These are phyloP conservation scores for Pyricularia pennisetigena DNA, from an alignment of 2,329 filamentous ascomycete species.

Conservation along the genomic window DNA sequence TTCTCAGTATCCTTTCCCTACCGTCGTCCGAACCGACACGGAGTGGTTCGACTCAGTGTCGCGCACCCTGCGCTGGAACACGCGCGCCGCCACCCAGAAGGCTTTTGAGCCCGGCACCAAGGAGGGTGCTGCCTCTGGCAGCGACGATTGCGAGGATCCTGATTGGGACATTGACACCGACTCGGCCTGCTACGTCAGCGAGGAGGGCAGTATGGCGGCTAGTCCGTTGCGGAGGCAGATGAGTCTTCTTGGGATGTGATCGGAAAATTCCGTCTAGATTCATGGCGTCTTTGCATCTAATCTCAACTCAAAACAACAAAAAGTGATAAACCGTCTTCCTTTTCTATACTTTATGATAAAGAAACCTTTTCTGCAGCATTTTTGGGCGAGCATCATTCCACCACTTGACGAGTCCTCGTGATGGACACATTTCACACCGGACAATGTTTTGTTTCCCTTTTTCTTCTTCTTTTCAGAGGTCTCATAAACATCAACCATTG, in stretches of 20 bases:
- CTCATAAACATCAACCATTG: neutral
- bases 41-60: slow-evolving; percentile 98
- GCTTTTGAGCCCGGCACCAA: slow-evolving; percentile 56
- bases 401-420: neutral
- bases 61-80: slow-evolving; percentile 90
- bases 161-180: slow-evolving; percentile 97
- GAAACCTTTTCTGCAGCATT: neutral
- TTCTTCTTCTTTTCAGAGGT: neutral
- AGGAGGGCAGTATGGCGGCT: slow-evolving; percentile 58
- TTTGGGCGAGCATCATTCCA: neutral
- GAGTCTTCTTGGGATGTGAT: slow-evolving; percentile 57
- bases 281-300: neutral
- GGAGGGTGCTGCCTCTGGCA: slow-evolving; percentile 13
- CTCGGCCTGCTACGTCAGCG: slow-evolving; percentile 58
- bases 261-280: neutral
- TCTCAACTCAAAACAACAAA: neutral
- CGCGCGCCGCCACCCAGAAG: slow-evolving; percentile 83
- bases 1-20: slow-evolving; percentile 94
- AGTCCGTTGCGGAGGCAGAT: slow-evolving; percentile 64
- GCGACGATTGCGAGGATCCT: slow-evolving; percentile 44
- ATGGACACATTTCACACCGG: neutral
- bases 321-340: neutral
- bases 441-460: neutral
- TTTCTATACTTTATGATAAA: neutral
- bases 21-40: slow-evolving; percentile 76